Evolutionary conservation across 495 filamentous ascomycete genomes (phyloP).

Genomic region (Trichoderma erinaceum): DNA sequence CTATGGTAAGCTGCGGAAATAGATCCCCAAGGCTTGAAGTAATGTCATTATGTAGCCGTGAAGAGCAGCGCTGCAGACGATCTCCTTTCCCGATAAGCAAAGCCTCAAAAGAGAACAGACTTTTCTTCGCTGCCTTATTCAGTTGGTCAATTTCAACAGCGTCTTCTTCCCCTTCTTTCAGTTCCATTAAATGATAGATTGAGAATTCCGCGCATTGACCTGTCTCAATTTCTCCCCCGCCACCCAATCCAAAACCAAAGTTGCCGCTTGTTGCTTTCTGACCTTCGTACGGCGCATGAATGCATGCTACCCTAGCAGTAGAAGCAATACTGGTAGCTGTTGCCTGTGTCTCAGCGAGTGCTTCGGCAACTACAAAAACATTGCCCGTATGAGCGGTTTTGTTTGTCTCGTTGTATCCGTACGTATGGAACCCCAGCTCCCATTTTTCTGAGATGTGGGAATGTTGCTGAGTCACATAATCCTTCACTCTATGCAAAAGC

Average conservation of each 20-base stretch:
- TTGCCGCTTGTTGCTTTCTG: constrained; percentile 44
- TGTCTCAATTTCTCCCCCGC: constrained; percentile 28
- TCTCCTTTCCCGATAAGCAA: neutral
- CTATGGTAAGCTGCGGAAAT: constrained; percentile 15
- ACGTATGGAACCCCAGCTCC: constrained; percentile 37
- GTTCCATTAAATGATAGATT: constrained; percentile 43
- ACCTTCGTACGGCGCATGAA: constrained; percentile 39
- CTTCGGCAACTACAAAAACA: constrained; percentile 39
- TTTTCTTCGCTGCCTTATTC: neutral
- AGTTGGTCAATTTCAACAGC: constrained; percentile 17
- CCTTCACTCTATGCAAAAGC: constrained; percentile 25
- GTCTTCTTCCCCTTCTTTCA: constrained; percentile 26
- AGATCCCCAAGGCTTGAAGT: constrained; percentile 10
- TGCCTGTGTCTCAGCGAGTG: constrained; percentile 35
- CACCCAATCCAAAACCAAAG: constrained; percentile 29
- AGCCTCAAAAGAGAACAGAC: neutral
- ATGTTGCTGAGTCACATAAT: constrained; percentile 24
- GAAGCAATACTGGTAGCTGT: constrained; percentile 34
- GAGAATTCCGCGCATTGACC: constrained; percentile 38
- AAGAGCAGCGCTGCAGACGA: neutral
- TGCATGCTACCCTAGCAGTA: constrained; percentile 29
- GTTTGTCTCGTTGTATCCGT: constrained; percentile 25
- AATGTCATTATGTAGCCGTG: neutral
- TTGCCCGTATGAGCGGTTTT: constrained; percentile 20
- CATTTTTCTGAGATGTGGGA: constrained; percentile 18